These are phyloP conservation scores for Stevia rebaudiana DNA, from an alignment of 140 eudicot genomes.

Conservation along the genomic window DNA sequence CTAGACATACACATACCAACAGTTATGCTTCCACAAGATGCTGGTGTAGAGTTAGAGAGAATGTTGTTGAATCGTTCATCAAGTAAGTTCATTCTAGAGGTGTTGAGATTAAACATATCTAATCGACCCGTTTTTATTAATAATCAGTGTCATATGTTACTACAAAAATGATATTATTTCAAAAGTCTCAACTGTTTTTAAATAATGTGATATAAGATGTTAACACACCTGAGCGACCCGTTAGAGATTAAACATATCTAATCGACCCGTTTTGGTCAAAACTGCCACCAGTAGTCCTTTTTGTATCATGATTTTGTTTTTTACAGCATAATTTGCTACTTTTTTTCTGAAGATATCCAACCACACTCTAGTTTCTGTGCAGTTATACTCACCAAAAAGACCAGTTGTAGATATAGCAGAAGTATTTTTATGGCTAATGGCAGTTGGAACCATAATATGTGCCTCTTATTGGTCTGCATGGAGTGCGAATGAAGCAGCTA, in stretches of 20 bases:
- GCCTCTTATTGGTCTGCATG: constrained; percentile 91
- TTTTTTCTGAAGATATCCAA: constrained; percentile 26
- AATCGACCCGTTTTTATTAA: background rate
- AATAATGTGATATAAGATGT: background rate
- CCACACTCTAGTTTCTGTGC: constrained; percentile 62
- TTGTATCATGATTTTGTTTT: background rate
- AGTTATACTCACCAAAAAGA: constrained; percentile 74
- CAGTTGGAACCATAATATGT: constrained; percentile 76
- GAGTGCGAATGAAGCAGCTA: constrained; percentile 80
- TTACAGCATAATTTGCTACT: background rate
- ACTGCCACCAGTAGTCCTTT: background rate
- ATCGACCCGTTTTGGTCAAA: background rate
- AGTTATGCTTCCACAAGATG: constrained; percentile 84
- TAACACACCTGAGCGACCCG: background rate
- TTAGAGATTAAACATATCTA: background rate
- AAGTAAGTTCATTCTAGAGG: constrained; percentile 37
- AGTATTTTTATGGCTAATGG: constrained; percentile 83
- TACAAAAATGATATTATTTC: background rate
- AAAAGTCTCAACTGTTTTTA: background rate
- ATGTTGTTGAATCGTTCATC: constrained; percentile 57
- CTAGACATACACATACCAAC: constrained; percentile 82
- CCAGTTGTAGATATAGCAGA: constrained; percentile 88
- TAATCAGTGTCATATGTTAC: background rate
- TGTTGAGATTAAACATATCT: background rate
- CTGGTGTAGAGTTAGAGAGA: constrained; percentile 68